Conservation (phyloP, 1,284 basidiomycete genomes). For the Thelephora terrestris region DNA sequence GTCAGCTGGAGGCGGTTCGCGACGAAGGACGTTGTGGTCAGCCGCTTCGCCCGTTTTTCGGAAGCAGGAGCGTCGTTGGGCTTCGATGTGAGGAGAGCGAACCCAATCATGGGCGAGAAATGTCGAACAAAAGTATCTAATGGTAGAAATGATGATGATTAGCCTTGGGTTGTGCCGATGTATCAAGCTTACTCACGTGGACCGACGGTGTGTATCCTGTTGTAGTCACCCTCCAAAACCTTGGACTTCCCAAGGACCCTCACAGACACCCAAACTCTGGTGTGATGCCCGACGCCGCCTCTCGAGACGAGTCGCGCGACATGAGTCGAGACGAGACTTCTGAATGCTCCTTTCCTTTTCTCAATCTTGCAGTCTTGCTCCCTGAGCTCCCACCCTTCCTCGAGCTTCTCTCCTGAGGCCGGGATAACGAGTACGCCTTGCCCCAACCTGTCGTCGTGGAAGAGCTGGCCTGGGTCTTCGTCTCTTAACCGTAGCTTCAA, state of each 20-base stretch:
- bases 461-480: conserved; percentile 28
- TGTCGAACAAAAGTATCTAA: conserved; percentile 23
- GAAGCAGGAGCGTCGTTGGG: conserved; percentile 7
- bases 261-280: conserved; percentile 20
- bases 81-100: conserved; percentile 12
- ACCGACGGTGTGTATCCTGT: conserved; percentile 32
- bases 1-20: conserved; percentile 35
- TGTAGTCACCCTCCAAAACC: conserved; percentile 20
- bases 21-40: conserved; percentile 27
- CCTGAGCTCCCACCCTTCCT: conserved; percentile 16
- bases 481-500: conserved; percentile 29
- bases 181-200: conserved; percentile 20
- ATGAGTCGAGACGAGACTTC: conserved; percentile 24
- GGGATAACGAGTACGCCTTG: conserved; percentile 21
- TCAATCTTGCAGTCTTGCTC: conserved; percentile 18
- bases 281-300: conserved; percentile 17
- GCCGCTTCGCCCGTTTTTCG: conserved; percentile 7
- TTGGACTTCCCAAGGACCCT: conserved; percentile 25
- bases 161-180: background rate
- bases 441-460: conserved; percentile 34
- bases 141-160: background rate
- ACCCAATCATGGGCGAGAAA: conserved; percentile 24
- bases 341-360: conserved; percentile 26
- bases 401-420: conserved; percentile 16
- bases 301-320: conserved; percentile 15